Base-by-base conservation (phyloP, 176 grass and related monocot genomes). In the Guadua angustifolia region DNA sequence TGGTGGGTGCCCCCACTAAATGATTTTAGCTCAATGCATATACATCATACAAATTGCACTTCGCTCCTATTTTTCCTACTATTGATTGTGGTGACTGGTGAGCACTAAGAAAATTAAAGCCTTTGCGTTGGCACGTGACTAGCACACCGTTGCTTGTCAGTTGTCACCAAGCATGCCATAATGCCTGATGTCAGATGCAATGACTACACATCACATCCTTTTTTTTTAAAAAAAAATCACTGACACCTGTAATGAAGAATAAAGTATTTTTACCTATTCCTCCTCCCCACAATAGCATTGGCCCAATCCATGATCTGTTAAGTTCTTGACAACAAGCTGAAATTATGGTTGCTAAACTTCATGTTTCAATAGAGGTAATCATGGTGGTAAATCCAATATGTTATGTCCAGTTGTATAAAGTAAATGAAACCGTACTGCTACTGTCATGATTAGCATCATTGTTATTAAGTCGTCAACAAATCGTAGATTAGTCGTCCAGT, bases 181-280 rank as follows among this genome's bases (percentile, higher is more conserved):
- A 21, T 64, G 21, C 50, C 58, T 47, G 18, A 60, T 61, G 17
- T 87, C 44, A 63, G 77, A 74, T 80, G 17, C 57, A 86, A 16
- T 56, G 1, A 21, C 7, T 8, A 56, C 19, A 43, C 35, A 42
- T 8, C 1, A 19, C 3, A 60, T 71, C 51, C 15, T 21, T 36
- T 13, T 44, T n/a, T 29, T 51, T 47, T 47, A n/a, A 4, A 46
- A 46, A 46, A 58, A 12, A 59, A 14, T 61, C 29, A 50, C 8
- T 50, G 21, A 24, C 21, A 40, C 42, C 14, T 61, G 22, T 36
- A 57, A 22, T 7, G 16, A 60, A 66, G 18, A 17, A n/a, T 65
- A 50, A 79, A 36, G 11, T 66, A 49, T 64, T 66, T 65, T 19
- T 49, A 66, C 16, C 50, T 66, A 25, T 36, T 24, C 10, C 5